Evolutionary conservation across 441 rosid species (phyloP).

Genomic region (Adansonia madagascariensis): DNA sequence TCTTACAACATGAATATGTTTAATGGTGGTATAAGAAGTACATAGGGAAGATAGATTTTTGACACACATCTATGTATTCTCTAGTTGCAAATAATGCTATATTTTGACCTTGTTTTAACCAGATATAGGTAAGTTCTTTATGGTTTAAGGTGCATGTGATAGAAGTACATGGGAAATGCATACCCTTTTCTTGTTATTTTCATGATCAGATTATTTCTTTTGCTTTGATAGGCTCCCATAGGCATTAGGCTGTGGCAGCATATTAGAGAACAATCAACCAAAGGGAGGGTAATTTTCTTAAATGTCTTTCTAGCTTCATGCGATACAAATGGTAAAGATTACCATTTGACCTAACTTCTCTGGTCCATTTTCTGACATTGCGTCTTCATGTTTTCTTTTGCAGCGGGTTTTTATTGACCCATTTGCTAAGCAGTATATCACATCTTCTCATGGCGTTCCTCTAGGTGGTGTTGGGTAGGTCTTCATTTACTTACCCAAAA

Average conservation of each 20-base stretch:
- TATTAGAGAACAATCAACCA: conserved; percentile 57
- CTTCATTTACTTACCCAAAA: conserved; percentile 14
- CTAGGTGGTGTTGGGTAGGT: conserved; percentile 89
- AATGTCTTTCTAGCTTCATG: conserved; percentile 7
- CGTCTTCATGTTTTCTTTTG: conserved; percentile 31
- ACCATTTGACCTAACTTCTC: neutral
- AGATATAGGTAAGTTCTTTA: neutral
- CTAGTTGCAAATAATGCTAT: neutral
- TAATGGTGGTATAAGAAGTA: neutral
- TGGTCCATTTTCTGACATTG: conserved; percentile 7
- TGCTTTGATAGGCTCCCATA: conserved; percentile 69
- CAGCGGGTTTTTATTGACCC: conserved; percentile 65
- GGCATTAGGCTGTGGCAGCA: conserved; percentile 72
- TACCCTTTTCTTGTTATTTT: neutral
- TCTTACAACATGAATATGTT: neutral
- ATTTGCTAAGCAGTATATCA: conserved; percentile 51
- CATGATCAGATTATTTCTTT: conserved; percentile 20
- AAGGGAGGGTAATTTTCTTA: conserved; percentile 60
- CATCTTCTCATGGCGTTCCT: conserved; percentile 80
- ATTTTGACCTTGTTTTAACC: neutral
- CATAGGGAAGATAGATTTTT: neutral
- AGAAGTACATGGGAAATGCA: neutral
- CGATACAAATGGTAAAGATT: neutral
- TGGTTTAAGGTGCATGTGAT: neutral
- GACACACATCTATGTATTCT: neutral